phyloP scores from a whole-genome alignment of 148 eudicot genomes.

The Suaeda aralocaspica region DNA sequence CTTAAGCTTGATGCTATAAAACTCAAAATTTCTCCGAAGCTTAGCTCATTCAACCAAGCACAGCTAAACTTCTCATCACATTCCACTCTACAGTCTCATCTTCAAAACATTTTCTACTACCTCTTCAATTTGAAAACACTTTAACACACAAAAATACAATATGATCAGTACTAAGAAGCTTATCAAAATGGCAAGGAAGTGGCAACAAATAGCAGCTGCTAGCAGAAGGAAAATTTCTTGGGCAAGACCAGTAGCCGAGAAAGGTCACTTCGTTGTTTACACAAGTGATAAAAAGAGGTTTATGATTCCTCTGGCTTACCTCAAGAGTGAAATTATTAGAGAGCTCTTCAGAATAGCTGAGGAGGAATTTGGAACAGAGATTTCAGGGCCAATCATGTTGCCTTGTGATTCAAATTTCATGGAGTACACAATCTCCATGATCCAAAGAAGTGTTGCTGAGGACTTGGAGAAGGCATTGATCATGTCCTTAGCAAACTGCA shows the following conservation, averaged over 20 bases:
- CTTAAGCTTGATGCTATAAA: constrained; percentile 10
- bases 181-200: constrained; percentile 35
- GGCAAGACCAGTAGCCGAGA: constrained; percentile 12
- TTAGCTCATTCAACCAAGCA: not conserved
- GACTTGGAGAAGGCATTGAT: constrained; percentile 23
- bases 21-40: not conserved
- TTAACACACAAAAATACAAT: not conserved
- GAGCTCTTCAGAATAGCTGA: constrained; percentile 21
- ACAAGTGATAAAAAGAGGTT: constrained; percentile 21
- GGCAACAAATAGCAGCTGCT: constrained; percentile 31
- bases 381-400: constrained; percentile 21
- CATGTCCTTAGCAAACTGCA: constrained; percentile 16
- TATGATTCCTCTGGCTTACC: constrained; percentile 19
- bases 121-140: not conserved
- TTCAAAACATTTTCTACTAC: not conserved
- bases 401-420: constrained; percentile 17
- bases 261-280: constrained; percentile 25
- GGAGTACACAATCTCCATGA: constrained; percentile 20
- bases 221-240: constrained; percentile 21
- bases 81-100: not conserved
- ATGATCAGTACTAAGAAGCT: constrained; percentile 43
- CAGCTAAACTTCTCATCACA: not conserved
- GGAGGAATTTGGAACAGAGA: constrained; percentile 18
- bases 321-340: constrained; percentile 6
- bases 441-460: constrained; percentile 6